Percentiles rank a stretch among this genome's conserved stretches.
These are phyloP conservation scores for Amorphotheca resinae DNA, from an alignment of 495 filamentous ascomycete genomes.

Conservation along the genomic window DNA sequence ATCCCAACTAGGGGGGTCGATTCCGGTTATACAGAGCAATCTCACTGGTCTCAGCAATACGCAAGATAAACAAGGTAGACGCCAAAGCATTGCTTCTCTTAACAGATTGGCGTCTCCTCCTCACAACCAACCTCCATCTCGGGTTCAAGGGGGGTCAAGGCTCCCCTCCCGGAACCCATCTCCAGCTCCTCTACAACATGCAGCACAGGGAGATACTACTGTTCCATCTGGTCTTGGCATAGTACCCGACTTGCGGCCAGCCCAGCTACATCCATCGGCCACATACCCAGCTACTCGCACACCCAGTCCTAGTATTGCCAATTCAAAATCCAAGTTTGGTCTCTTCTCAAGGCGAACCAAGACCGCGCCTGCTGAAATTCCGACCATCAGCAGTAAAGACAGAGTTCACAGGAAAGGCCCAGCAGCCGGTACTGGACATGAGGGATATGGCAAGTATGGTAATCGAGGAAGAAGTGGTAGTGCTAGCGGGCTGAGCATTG, in stretches of 20 bases:
- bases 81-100: conserved; percentile 7
- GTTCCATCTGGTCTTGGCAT: conserved; percentile 24
- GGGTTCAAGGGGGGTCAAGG: conserved; percentile 21
- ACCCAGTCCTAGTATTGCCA: conserved; percentile 34
- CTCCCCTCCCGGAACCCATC: conserved; percentile 26
- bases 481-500: conserved; percentile 28
- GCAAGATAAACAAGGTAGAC: conserved; percentile 9
- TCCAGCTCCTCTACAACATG: conserved; percentile 21
- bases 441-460: conserved; percentile 77
- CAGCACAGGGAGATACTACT: conserved; percentile 31
- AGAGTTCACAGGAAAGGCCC: conserved; percentile 65
- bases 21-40: conserved; percentile 70
- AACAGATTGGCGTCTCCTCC: conserved; percentile 8
- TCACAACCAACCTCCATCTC: conserved; percentile 1
- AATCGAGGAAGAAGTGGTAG: conserved; percentile 48
- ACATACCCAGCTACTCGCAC: conserved; percentile 23
- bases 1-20: conserved; percentile 41
- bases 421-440: conserved; percentile 85
- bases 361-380: conserved; percentile 37
- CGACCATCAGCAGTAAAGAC: conserved; percentile 36
- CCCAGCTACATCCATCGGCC: conserved; percentile 19
- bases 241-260: conserved; percentile 18
- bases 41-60: conserved; percentile 31
- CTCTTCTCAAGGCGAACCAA: conserved; percentile 67
- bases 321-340: conserved; percentile 47